phyloP scores from a whole-genome alignment of 2,329 filamentous ascomycete species.

The Paracoccidioides brasiliensis region DNA sequence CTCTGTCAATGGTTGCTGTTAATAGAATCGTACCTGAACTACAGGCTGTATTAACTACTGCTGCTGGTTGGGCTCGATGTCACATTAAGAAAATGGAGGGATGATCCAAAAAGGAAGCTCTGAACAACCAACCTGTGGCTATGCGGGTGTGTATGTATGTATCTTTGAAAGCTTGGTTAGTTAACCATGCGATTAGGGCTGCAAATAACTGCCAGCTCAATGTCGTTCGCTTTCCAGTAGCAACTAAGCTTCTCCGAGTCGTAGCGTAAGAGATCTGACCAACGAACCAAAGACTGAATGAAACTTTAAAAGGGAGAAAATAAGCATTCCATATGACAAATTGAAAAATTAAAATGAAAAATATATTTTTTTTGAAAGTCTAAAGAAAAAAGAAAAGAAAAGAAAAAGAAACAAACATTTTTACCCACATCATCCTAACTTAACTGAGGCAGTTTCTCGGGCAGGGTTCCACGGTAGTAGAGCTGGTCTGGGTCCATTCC shows the following conservation, averaged over 20 bases:
- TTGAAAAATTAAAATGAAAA: neutral
- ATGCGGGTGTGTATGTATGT: too few species aligned
- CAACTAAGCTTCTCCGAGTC: neutral
- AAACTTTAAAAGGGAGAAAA: neutral
- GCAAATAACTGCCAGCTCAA: neutral
- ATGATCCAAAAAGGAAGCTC: too few species aligned
- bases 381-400: neutral
- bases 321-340: neutral
- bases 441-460: neutral
- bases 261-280: neutral
- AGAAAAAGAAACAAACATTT: neutral
- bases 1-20: too few species aligned
- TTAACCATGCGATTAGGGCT: neutral
- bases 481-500: neutral
- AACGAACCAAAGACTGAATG: neutral
- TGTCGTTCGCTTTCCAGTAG: too few species aligned
- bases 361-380: neutral
- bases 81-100: too few species aligned
- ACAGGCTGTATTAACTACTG: too few species aligned
- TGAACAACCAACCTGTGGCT: too few species aligned
- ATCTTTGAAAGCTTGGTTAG: too few species aligned
- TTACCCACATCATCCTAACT: neutral
- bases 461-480: neutral
- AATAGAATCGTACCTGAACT: too few species aligned
- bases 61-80: too few species aligned